Evolutionary conservation across 305 asterid genomes (phyloP).

Genomic region (Lippia alba): DNA sequence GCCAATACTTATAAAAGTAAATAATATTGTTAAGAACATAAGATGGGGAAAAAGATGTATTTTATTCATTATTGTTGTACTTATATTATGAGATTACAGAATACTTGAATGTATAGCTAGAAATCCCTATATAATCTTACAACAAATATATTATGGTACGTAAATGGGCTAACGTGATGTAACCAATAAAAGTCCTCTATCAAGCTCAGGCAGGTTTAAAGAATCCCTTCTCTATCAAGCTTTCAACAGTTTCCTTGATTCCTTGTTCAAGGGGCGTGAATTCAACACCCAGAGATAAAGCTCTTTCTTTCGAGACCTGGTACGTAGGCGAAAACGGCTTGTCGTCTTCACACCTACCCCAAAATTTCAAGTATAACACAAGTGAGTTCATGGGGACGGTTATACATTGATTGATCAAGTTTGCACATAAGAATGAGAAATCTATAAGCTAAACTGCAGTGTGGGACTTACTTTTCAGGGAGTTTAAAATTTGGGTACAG

Average conservation of each 20-base stretch:
- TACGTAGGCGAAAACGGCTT: constrained; percentile 44
- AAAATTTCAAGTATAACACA: too few relatives aligned
- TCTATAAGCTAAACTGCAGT: constrained; percentile 1
- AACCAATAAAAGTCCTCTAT: too few relatives aligned
- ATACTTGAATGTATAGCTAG: too few relatives aligned
- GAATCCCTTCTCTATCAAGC: constrained; percentile 52
- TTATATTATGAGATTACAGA: too few relatives aligned
- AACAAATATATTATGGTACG: too few relatives aligned
- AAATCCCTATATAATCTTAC: too few relatives aligned
- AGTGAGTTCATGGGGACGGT: too few relatives aligned
- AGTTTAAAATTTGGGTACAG: constrained; percentile 50
- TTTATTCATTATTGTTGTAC: too few relatives aligned
- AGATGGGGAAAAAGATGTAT: too few relatives aligned
- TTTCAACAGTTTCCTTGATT: constrained; percentile 55
- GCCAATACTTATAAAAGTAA: too few relatives aligned
- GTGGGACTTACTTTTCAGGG: constrained; percentile 56
- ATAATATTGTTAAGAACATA: too few relatives aligned
- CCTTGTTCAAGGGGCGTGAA: constrained; percentile 48
- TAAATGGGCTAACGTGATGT: too few relatives aligned
- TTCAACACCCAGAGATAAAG: constrained; percentile 43
- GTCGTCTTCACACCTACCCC: constrained; percentile 52
- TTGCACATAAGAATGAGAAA: neutral
- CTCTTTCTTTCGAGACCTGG: constrained; percentile 52
- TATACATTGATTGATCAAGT: constrained; percentile 1
- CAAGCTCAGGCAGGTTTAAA: constrained; percentile 35